A percentile compares a stretch with the other conserved stretches of the same genome.
Evolutionary conservation across 176 grass and related monocot species (phyloP).

Genomic region (Carex cristatella): DNA sequence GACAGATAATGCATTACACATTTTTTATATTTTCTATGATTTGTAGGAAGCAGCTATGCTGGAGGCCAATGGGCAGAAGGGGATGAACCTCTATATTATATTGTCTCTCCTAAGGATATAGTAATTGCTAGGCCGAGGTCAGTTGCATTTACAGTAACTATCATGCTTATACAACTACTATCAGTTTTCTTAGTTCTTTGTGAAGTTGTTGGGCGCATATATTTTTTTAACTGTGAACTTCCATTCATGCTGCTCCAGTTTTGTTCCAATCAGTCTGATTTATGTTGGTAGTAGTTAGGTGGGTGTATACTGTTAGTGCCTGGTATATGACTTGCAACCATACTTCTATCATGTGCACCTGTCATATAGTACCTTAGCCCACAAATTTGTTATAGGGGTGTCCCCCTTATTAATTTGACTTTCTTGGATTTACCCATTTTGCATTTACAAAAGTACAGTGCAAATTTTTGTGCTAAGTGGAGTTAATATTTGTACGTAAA

Average conservation of each 20-base stretch:
- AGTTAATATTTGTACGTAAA: slow-evolving; percentile 32
- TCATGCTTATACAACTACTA: neutral
- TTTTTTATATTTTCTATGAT: slow-evolving; percentile 21
- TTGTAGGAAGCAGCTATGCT: slow-evolving; percentile 90
- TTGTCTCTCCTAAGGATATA: slow-evolving; percentile 96
- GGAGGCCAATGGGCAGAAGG: slow-evolving; percentile 96
- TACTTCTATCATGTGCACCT: neutral
- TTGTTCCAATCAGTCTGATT: neutral
- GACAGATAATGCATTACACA: neutral
- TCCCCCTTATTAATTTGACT: neutral
- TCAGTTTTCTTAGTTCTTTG: neutral
- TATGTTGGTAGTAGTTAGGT: neutral
- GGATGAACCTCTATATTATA: slow-evolving; percentile 97
- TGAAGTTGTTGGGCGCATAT: neutral
- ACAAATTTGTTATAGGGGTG: neutral
- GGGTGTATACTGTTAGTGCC: neutral
- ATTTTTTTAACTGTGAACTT: neutral
- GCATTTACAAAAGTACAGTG: neutral
- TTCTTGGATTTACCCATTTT: neutral
- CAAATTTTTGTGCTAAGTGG: slow-evolving; percentile 15
- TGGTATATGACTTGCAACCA: neutral
- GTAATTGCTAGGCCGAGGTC: slow-evolving; percentile 93
- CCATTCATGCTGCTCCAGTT: neutral
- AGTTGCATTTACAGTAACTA: slow-evolving; percentile 4
- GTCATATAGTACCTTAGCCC: neutral